phyloP scores from a whole-genome alignment of 768 basidiomycete species.

The Amylocystis lapponica region DNA sequence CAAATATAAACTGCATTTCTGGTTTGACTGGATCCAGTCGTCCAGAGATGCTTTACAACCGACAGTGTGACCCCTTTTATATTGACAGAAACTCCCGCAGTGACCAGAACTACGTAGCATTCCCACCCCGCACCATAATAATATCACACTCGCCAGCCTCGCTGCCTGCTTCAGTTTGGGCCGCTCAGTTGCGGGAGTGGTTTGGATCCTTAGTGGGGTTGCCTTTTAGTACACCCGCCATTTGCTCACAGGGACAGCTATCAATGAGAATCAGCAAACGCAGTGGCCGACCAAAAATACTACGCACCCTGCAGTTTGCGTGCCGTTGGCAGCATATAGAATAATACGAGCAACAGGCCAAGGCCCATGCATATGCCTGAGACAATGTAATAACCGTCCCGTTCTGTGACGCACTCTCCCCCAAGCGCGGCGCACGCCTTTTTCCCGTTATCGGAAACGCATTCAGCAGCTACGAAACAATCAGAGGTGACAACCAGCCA shows the following conservation, averaged over 20 bases:
- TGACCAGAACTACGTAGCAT: no score
- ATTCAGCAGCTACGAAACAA: conserved; percentile 60
- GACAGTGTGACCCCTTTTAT: no score
- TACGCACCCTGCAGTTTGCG: conserved; percentile 80
- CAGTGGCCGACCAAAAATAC: not conserved
- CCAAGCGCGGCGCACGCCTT: conserved; percentile 64
- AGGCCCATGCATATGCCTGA: conserved; percentile 72
- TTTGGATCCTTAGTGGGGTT: no score
- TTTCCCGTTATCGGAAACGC: conserved; percentile 91
- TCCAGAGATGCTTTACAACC: no score
- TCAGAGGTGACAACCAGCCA: conserved; percentile 5
- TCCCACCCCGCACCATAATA: no score
- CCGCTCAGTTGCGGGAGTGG: no score
- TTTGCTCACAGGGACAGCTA: conserved; percentile 62
- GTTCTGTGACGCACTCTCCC: conserved; percentile 77
- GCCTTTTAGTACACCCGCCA: conserved; percentile 81
- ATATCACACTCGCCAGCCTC: no score
- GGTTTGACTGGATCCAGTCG: no score
- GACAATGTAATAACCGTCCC: conserved; percentile 90
- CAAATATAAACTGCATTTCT: no score
- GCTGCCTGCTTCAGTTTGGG: no score
- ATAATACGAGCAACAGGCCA: conserved; percentile 67
- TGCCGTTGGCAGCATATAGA: conserved; percentile 81
- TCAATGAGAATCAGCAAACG: conserved; percentile 4
- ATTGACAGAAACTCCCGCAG: no score